A percentile compares a stretch with the other conserved stretches of the same genome.
Evolutionary conservation across 352 stramenopile genomes (phyloP).

Genomic region (Phytophthora capsici): DNA sequence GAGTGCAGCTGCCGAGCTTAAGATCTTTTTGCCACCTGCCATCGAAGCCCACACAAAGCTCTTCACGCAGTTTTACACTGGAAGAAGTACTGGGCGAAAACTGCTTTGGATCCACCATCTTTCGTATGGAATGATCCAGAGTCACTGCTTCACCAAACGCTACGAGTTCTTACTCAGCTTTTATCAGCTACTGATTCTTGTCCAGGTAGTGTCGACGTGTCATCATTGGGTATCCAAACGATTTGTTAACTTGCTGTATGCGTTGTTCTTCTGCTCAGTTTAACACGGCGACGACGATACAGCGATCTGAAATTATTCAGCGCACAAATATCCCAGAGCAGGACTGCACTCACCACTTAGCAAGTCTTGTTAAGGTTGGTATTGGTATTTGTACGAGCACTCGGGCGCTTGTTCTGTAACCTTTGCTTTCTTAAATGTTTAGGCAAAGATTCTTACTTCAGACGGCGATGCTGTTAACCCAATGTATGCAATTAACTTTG

Average conservation of each 20-base stretch:
- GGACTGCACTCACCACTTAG: slow-evolving; percentile 71
- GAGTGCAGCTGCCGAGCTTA: slow-evolving; percentile 53
- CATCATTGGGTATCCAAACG: background rate
- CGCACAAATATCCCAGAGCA: slow-evolving; percentile 65
- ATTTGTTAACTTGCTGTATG: background rate
- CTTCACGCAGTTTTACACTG: slow-evolving; percentile 87
- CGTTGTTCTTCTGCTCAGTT: slow-evolving; percentile 48
- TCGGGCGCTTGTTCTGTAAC: too few relatives aligned
- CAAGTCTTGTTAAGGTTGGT: slow-evolving; percentile 77
- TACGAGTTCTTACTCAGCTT: slow-evolving; percentile 88
- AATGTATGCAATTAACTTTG: slow-evolving; percentile 52
- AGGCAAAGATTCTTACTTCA: slow-evolving; percentile 54
- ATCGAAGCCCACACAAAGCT: slow-evolving; percentile 69
- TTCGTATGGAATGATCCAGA: slow-evolving; percentile 76
- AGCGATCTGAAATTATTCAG: slow-evolving; percentile 41
- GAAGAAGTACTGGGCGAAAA: slow-evolving; percentile 76
- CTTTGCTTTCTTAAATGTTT: slow-evolving; percentile 1
- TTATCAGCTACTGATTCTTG: slow-evolving; percentile 83
- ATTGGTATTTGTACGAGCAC: background rate
- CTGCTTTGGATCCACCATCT: slow-evolving; percentile 83
- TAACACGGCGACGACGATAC: slow-evolving; percentile 58
- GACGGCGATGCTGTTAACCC: slow-evolving; percentile 30
- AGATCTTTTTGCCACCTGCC: slow-evolving; percentile 61
- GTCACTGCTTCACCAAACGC: slow-evolving; percentile 70
- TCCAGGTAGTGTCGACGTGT: slow-evolving; percentile 48